phyloP scores from a whole-genome alignment of 495 filamentous ascomycete species.

The Pyrenula massariospora region DNA sequence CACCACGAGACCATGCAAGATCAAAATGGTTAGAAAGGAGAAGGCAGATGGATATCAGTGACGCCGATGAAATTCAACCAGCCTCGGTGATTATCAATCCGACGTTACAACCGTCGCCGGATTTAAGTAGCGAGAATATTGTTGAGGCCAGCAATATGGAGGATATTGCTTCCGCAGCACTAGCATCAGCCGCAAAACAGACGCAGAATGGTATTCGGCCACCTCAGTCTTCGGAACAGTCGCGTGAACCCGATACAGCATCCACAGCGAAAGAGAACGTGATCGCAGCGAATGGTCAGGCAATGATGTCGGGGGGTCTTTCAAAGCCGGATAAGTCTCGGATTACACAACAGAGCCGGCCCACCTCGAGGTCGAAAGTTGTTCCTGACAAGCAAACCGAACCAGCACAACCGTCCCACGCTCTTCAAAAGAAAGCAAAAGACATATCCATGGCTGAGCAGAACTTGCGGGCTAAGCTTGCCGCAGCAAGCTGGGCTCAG shows the following conservation, averaged over 20 bases:
- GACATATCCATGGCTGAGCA: neutral
- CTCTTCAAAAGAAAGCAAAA: neutral
- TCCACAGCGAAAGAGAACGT: neutral
- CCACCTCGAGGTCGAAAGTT: neutral
- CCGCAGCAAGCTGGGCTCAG: slow-evolving; percentile 8
- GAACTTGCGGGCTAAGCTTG: neutral
- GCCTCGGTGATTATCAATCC: neutral
- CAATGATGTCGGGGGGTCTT: neutral
- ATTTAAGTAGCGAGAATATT: neutral
- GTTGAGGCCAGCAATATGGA: neutral
- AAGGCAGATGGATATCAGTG: neutral
- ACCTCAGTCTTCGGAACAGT: neutral
- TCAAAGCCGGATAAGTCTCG: neutral
- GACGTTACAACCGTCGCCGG: neutral
- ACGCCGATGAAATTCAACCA: neutral
- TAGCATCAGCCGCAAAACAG: neutral
- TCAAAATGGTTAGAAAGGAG: neutral
- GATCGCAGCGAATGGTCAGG: neutral
- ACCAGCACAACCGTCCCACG: no score
- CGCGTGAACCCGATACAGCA: neutral
- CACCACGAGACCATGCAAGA: neutral
- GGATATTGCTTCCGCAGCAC: neutral
- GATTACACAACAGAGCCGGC: no score
- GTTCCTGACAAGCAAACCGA: neutral
- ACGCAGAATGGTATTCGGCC: neutral